phyloP scores from a whole-genome alignment of 768 basidiomycete genomes.

The Hygrocybe punicea region DNA sequence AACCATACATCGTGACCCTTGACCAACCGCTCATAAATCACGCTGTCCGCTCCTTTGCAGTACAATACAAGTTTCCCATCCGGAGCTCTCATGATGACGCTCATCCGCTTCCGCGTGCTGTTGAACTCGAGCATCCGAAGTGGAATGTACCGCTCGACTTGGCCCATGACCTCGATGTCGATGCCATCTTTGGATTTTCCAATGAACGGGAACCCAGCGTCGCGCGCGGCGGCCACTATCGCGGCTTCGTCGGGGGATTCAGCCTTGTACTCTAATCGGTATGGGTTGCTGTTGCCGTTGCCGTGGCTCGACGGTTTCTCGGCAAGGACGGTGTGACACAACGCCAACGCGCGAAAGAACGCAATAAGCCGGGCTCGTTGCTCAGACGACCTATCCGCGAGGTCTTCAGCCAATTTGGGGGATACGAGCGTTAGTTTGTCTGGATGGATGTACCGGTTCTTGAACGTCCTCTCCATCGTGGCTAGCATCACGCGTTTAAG shows the following conservation, averaged over 20 bases:
- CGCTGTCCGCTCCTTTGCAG: constrained; percentile 96
- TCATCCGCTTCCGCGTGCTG: constrained; percentile 93
- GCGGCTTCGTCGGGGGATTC: constrained; percentile 97
- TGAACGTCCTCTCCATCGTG: constrained; percentile 73
- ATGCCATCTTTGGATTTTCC: constrained; percentile 66
- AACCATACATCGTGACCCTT: constrained; percentile 67
- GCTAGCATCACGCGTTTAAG: constrained; percentile 76
- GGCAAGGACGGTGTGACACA: constrained; percentile 89
- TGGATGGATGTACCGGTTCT: constrained; percentile 79
- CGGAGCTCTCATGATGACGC: constrained; percentile 80
- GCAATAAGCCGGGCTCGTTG: constrained; percentile 68
- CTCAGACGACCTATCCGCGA: constrained; percentile 55
- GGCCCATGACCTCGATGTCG: constrained; percentile 91
- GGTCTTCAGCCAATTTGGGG: constrained; percentile 76
- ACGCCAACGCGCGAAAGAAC: constrained; percentile 92
- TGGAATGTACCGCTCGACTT: constrained; percentile 74
- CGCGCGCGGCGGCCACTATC: constrained; percentile 85
- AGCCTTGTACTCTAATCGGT: constrained; percentile 82
- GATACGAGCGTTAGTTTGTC: constrained; percentile 86
- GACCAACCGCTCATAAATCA: constrained; percentile 86
- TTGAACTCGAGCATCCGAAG: constrained; percentile 91
- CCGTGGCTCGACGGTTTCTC: constrained; percentile 73
- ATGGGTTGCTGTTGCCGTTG: constrained; percentile 56
- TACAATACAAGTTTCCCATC: constrained; percentile 81
- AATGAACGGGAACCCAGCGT: constrained; percentile 90